Evolutionary conservation across 208 protist genomes (phyloP), one percentile per base, ranked within the genome.

Genomic region (Trypanosomatidae sp.): DNA sequence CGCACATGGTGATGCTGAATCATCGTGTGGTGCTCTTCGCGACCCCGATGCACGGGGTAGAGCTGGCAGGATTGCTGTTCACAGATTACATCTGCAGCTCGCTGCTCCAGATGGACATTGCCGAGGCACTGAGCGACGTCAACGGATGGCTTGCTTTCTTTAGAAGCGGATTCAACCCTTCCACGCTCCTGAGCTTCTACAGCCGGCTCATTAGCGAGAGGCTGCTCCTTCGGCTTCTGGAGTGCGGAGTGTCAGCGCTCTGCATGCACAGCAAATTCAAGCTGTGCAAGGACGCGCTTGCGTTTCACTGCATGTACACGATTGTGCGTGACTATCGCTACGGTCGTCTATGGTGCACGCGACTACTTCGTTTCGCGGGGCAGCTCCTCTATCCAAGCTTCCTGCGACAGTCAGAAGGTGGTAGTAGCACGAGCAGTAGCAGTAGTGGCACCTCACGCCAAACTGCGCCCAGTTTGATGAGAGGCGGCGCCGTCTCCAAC

Each of bases 251-350:
- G 33, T 55, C 84, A n/a, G 81, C 79, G 0, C 15, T 33, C 3
- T 82, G 86, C 36, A 64, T 81, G 44, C 65, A 70, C 46, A 85
- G 74, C 56, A 43, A 70, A 13, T 70, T 55, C 8, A 46, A 19
- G 46, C 74, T 90, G 50, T 76, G 87, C 8, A 80, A 82, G 39
- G 82, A 89, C 74, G 87, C 90, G 17, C 85, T 87, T 36, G 70
- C 80, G 19, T 81, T 88, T 70, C 84, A 89, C 62, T 76, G 83
- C 65, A 33, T 87, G 19, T 88, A 84, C 67, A 77, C 82, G 1
- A 66, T 85, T 30, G 81, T 95, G 13, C 81, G 86, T 30, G 80
- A 92, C 52, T 90, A 93, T 70, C 85, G 79, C 50, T 91, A 91
- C 77, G 71, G 44, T 22, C 76, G 78, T 19, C 83, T 73, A 41